Evolutionary conservation across 78 protist species (phyloP), one percentile per base, ranked within the genome.

Genomic region (Acrasis kona): DNA sequence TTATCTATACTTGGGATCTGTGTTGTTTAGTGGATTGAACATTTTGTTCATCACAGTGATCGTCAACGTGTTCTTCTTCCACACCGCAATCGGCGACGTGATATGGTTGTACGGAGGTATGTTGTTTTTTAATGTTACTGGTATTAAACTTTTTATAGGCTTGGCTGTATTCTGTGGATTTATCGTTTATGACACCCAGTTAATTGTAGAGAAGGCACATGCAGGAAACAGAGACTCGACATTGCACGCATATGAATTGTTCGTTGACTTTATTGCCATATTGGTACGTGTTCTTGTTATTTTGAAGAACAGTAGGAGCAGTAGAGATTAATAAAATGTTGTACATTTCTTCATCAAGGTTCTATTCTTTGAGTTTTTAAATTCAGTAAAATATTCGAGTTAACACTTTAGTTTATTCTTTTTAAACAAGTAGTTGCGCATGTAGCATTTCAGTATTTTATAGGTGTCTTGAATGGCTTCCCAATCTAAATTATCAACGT

Each of bases 141-240:
- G n/a, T n/a, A 69, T 39, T 10, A 27, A 74, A 12, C 61, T 87
- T 66, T 87, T 78, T 28, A 42, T 6, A 32, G 90, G 90, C 1
- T 72, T 87, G 29, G 7, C 72, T 28, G 66, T 87, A 39, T 82
- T 87, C 50, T 39, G 61, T 12, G 83, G 83, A 3, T 87, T 73
- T 9, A 87, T 87, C 70, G 72, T 39, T 2, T 87, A 71, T 19
- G 90, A 87, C 64, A 87, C 90, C 10, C 88, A 81, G 70, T 28
- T 87, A 40, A 69, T 81, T 37, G 58, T 86, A 12, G 90, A 81
- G 29, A 39, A 2, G 61, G 87, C 90, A 5, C 4, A 31, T 30
- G 27, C 3, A 8, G 88, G 90, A 5, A 2, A 74, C 57, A 2
- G 32, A n/a, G 90, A 87, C 74, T 12, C 2, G 69, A 29, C 74